A percentile compares a stretch with the other conserved stretches of the same genome.
phyloP scores from a whole-genome alignment of 768 basidiomycete species.

The Cytidiella melzeri region DNA sequence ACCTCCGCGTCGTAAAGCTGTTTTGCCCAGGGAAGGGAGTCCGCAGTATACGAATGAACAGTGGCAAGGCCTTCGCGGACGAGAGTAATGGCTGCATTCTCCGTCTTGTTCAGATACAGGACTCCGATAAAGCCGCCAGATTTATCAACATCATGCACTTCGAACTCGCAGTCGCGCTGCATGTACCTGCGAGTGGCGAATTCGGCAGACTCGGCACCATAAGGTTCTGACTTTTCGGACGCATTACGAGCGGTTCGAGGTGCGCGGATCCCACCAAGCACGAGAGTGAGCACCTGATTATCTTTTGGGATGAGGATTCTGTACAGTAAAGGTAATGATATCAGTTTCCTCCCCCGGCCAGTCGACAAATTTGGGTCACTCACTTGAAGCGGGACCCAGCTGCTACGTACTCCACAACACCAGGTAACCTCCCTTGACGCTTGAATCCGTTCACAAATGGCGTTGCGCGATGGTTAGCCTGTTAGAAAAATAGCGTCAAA shows the following conservation, averaged over 20 bases:
- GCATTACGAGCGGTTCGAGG: conserved; percentile 78
- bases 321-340: background rate
- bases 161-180: conserved; percentile 94
- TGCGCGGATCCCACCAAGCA: conserved; percentile 86
- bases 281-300: conserved; percentile 89
- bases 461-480: conserved; percentile 69
- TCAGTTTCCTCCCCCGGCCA: too few relatives aligned
- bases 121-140: conserved; percentile 93
- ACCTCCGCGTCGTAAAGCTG: conserved; percentile 86
- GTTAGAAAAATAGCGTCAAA: background rate
- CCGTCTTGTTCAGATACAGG: conserved; percentile 77
- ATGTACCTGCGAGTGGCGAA: conserved; percentile 77
- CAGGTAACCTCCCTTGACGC: conserved; percentile 75
- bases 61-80: conserved; percentile 83
- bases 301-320: conserved; percentile 86
- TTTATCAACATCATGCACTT: conserved; percentile 87
- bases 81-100: conserved; percentile 82
- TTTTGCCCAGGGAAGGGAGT: conserved; percentile 69
- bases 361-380: conserved; percentile 14
- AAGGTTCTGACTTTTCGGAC: conserved; percentile 87
- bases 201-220: conserved; percentile 74
- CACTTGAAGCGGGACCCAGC: conserved; percentile 95
- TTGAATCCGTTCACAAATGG: conserved; percentile 92
- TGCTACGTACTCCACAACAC: conserved; percentile 89
- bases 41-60: conserved; percentile 86